phyloP scores from a whole-genome alignment of 345 rosid genomes.

The Lepidium didymum region DNA sequence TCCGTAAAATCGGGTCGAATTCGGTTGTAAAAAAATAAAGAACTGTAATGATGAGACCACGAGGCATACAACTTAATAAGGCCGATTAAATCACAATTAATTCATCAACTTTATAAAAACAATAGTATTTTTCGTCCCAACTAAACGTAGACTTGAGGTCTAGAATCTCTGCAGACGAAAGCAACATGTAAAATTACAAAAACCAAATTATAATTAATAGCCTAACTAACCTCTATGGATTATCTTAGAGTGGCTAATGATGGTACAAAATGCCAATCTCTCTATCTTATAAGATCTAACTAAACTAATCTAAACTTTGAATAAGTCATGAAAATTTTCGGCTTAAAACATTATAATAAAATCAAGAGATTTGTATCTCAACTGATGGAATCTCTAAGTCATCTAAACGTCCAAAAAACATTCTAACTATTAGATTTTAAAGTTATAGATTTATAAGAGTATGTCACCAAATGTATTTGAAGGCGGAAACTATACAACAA shows the following conservation, averaged over 20 bases:
- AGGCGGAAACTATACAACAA: neutral
- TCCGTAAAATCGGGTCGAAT: too few relatives aligned
- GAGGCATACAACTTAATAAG: conserved; percentile 13
- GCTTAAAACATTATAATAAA: neutral
- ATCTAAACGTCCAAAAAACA: neutral
- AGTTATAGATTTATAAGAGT: neutral
- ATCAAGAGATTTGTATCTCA: neutral
- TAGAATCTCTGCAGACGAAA: conserved; percentile 19
- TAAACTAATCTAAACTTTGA: neutral
- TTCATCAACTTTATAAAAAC: neutral
- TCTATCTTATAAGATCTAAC: neutral
- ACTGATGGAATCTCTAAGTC: neutral
- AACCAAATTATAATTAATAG: neutral
- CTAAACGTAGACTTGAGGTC: conserved; percentile 25
- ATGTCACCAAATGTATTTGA: neutral
- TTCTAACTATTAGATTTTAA: neutral
- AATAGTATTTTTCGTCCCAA: neutral
- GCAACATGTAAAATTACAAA: conserved; percentile 13
- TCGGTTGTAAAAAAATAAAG: too few relatives aligned
- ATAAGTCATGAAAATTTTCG: neutral
- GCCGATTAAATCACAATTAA: conserved; percentile 3
- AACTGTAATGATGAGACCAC: conserved; percentile 21
- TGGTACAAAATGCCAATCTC: conserved; percentile 19
- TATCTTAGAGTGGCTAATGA: conserved; percentile 13
- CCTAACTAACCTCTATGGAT: conserved; percentile 3